Conservation (phyloP, 768 basidiomycete species). For the Hygrocybe punicea region DNA sequence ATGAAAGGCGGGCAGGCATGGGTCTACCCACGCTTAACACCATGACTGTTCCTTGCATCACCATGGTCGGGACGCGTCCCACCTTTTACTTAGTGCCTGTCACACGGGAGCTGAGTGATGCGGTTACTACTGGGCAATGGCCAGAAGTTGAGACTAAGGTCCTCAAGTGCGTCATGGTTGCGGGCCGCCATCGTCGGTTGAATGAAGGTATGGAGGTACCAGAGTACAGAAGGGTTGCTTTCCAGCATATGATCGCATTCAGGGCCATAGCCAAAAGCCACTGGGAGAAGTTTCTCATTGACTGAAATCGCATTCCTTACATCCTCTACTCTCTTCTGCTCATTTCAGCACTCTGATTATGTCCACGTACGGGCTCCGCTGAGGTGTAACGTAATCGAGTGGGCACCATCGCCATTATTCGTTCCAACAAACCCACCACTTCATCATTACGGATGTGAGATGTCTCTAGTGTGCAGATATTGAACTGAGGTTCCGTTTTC, state of each 20-base stretch:
- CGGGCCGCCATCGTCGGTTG: not conserved
- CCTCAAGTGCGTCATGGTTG: not conserved
- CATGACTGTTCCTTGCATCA: too few species aligned
- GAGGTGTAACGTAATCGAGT: conserved; percentile 34
- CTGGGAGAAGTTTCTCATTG: not conserved
- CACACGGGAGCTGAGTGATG: not conserved
- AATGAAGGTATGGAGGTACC: conserved; percentile 1
- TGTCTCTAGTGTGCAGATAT: conserved; percentile 37
- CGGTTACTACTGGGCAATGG: not conserved
- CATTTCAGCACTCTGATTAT: too few species aligned
- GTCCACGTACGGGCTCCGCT: too few species aligned
- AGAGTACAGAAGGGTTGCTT: conserved; percentile 1
- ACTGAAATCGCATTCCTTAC: not conserved
- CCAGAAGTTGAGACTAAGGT: not conserved
- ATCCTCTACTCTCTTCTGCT: not conserved
- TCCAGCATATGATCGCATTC: conserved; percentile 1
- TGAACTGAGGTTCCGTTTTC: conserved; percentile 34
- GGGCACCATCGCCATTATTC: too few species aligned
- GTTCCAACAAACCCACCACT: too few species aligned
- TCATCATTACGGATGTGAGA: too few species aligned
- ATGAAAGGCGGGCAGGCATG: conserved; percentile 4
- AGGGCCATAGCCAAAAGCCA: not conserved
- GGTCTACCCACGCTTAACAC: not conserved
- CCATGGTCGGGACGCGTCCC: too few species aligned
- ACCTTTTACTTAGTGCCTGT: too few species aligned